Percentiles rank a stretch among this genome's conserved stretches.
phyloP scores from a whole-genome alignment of 371 early-diverging fungal genomes.

The Phascolomyces articulosus region DNA sequence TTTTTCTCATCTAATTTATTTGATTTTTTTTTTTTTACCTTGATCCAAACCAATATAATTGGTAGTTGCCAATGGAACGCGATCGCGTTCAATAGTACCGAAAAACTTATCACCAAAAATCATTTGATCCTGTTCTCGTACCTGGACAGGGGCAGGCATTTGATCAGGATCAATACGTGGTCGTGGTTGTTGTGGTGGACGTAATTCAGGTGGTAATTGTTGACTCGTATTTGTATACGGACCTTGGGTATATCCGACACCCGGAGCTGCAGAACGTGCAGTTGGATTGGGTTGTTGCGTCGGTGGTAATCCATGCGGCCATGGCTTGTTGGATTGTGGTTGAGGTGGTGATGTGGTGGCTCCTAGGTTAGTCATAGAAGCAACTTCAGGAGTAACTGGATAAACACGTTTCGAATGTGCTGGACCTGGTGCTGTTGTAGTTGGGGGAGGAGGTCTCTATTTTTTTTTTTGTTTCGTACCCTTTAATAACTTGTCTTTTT shows the following conservation, averaged over 20 bases:
- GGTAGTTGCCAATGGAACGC: conserved; percentile 86
- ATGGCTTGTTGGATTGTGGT: conserved; percentile 1
- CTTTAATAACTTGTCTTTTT: not conserved
- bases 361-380: conserved; percentile 10
- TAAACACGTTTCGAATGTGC: conserved; percentile 41
- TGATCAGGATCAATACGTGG: conserved; percentile 93
- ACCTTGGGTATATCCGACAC: conserved; percentile 39
- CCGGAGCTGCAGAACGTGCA: conserved; percentile 27
- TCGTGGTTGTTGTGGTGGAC: conserved; percentile 54
- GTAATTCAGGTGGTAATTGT: conserved; percentile 35
- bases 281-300: conserved; percentile 1
- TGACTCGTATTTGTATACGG: conserved; percentile 37
- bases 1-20: no score
- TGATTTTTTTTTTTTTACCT: conserved; percentile 42
- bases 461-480: not conserved
- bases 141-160: conserved; percentile 92
- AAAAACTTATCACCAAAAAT: conserved; percentile 69
- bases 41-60: conserved; percentile 90
- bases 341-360: conserved; percentile 13
- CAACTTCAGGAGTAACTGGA: conserved; percentile 38
- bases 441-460: conserved; percentile 2
- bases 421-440: not conserved
- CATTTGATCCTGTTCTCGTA: conserved; percentile 84
- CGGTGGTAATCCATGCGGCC: conserved; percentile 5
- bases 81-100: conserved; percentile 73